Evolutionary conservation across 2,329 filamentous ascomycete species (phyloP).

Genomic region (Microdochium bolleyi): DNA sequence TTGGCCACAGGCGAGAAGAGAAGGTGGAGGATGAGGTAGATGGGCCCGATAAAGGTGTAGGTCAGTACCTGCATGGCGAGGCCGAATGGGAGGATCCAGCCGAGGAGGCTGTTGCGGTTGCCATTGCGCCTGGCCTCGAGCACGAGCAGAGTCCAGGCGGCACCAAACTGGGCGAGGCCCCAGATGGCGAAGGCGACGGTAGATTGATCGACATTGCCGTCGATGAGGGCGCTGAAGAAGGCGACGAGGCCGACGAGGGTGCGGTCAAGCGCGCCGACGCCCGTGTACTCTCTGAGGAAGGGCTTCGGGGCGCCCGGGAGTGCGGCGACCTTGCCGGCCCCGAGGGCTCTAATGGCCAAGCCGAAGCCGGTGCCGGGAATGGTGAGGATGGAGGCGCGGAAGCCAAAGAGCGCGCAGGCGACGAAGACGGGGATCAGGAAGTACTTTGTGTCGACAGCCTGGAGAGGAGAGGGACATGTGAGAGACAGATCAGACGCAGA

Average conservation of each 20-base stretch:
- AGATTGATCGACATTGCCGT: not conserved
- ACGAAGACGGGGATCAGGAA: not conserved
- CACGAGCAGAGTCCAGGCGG: not conserved
- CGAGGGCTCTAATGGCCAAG: not conserved
- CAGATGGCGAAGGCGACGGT: not conserved
- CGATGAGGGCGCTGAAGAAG: not conserved
- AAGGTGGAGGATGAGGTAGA: not conserved
- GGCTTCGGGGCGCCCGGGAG: not conserved
- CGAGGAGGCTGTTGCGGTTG: not conserved
- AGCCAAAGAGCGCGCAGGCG: slow-evolving; percentile 20
- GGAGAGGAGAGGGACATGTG: not conserved
- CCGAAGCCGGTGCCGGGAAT: not conserved
- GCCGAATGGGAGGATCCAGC: not conserved
- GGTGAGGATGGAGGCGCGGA: slow-evolving; percentile 21
- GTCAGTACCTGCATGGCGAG: not conserved
- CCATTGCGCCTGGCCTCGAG: not conserved
- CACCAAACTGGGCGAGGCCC: not conserved
- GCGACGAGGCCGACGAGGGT: not conserved
- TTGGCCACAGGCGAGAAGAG: not conserved
- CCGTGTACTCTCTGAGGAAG: not conserved
- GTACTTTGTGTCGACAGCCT: not conserved
- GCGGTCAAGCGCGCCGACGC: not conserved
- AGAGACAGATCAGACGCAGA: not conserved
- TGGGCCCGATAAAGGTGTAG: not conserved
- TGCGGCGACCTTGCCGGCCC: not conserved